Evolutionary conservation across 2,329 filamentous ascomycete species (phyloP).

Genomic region (Pyricularia pennisetigena): DNA sequence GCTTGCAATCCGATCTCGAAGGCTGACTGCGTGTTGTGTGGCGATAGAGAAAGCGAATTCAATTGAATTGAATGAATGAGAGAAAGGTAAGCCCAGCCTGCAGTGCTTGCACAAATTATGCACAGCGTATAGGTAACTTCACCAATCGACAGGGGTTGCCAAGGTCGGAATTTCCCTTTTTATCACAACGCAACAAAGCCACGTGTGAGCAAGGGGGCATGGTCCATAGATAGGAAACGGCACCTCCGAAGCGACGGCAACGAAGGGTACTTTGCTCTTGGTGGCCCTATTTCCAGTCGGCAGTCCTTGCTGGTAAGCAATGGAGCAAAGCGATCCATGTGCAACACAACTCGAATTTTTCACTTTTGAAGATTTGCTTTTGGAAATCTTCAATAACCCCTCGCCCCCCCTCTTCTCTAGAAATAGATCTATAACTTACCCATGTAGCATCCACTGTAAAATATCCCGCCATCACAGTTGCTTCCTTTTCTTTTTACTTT

Average conservation of each 20-base stretch:
- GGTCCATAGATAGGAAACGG: neutral
- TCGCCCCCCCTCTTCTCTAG: neutral
- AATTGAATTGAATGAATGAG: neutral
- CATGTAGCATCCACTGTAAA: neutral
- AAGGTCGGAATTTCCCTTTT: neutral
- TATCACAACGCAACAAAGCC: neutral
- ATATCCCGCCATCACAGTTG: neutral
- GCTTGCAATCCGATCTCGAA: neutral
- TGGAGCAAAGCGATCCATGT: too few species aligned
- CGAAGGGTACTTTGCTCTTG: neutral
- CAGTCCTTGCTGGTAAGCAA: too few species aligned
- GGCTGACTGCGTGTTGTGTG: neutral
- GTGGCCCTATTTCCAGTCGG: neutral
- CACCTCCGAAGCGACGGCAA: neutral
- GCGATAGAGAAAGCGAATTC: neutral
- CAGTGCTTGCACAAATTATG: neutral
- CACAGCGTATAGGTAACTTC: neutral
- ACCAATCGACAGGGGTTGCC: neutral
- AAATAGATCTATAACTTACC: neutral
- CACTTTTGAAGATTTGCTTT: too few species aligned
- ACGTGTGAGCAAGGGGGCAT: neutral
- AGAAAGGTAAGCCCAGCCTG: neutral
- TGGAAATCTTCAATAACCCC: neutral
- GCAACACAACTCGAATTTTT: too few species aligned
- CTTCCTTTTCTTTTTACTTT: neutral